A percentile compares a stretch with the other conserved stretches of the same genome.
phyloP scores from a whole-genome alignment of 2,329 filamentous ascomycete genomes.

The Phaeosphaeria sp. region DNA sequence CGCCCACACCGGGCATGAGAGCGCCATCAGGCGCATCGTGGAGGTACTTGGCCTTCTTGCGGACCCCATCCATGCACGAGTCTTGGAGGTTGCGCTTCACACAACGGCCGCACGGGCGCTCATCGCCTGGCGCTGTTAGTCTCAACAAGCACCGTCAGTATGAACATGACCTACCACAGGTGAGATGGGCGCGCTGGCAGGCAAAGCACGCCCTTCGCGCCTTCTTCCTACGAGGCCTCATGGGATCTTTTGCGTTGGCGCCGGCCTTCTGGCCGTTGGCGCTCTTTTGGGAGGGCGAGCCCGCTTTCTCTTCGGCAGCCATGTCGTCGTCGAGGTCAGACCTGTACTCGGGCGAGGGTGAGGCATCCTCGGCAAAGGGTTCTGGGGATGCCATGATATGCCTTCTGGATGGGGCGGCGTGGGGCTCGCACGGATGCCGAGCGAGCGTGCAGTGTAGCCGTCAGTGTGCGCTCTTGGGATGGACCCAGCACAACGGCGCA shows the following conservation, averaged over 20 bases:
- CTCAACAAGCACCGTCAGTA: background rate
- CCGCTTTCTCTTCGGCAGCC: slow-evolving; percentile 51
- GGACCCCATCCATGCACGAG: slow-evolving; percentile 91
- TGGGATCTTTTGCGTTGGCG: slow-evolving; percentile 80
- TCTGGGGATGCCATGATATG: slow-evolving; percentile 59
- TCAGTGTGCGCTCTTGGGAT: slow-evolving; percentile 44
- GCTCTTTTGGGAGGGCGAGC: slow-evolving; percentile 41
- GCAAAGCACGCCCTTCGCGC: slow-evolving; percentile 94
- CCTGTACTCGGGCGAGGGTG: slow-evolving; percentile 56
- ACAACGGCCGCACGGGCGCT: slow-evolving; percentile 90
- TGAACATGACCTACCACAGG: slow-evolving; percentile 79
- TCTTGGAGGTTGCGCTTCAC: slow-evolving; percentile 93
- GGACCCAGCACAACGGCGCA: slow-evolving; percentile 43
- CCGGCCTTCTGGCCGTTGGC: slow-evolving; percentile 41
- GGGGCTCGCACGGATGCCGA: slow-evolving; percentile 47
- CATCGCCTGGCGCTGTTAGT: slow-evolving; percentile 72
- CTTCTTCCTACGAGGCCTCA: slow-evolving; percentile 91
- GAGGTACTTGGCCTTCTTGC: slow-evolving; percentile 99
- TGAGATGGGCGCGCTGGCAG: slow-evolving; percentile 95
- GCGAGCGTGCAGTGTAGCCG: slow-evolving; percentile 48
- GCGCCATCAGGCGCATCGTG: slow-evolving; percentile 93
- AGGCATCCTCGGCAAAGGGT: slow-evolving; percentile 50
- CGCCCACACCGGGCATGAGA: slow-evolving; percentile 81
- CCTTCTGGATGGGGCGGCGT: slow-evolving; percentile 35
- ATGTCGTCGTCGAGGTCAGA: slow-evolving; percentile 52